Base-by-base conservation (phyloP, 2,329 filamentous ascomycete genomes). In the Pyrenochaeta sp. region DNA sequence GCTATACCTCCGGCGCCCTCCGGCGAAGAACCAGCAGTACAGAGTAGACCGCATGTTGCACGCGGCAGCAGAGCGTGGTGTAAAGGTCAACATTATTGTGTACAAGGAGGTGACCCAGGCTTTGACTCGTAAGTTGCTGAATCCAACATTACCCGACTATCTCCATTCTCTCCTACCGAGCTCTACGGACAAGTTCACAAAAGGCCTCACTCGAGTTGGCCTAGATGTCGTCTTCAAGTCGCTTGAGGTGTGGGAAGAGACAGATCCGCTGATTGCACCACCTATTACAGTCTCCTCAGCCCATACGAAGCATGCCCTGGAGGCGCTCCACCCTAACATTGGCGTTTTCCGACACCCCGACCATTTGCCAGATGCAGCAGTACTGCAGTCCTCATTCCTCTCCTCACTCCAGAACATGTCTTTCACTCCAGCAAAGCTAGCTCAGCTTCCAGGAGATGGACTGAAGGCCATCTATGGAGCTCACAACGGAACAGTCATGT, bases 261-360 rank as follows among this genome's bases (percentile, higher is more conserved):
- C 78, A 63, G 69, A 78, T 62, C 74, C 75, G 67, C 74, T 81
- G 72, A 78, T 77, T 47, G 64, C 69, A 48, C 74, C 77, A 44
- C 77, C 75, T 65, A 72, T 76, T 42, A 63, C 73, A 85, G 83
- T 89, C 44, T 87, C 82, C 10, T 88, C 84, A 0, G 75, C 87
- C 65, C 91, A 96, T 70, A 96, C 92, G 4, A 95, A 94, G 69
- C 87, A 91, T 68, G 82, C 83, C 36, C 79, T 97, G 27, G 91
- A 97, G 71, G 83, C 78, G 7, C 81, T 94, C 31, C 91, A 95
- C 68, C 86, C 86, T 7, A 96, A 96, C 68, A 95, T 97, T 74
- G 85, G 86, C 39, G 92, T 97, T 10, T 96, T 97, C 75, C 84
- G 93, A 17, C 92, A 97, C 72, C 94, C 94, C 2, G 93, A 97